Percentiles rank a stretch among this genome's conserved stretches.
Evolutionary conservation across 129 eudicot species (phyloP).

Genomic region (Cynara cardunculus): DNA sequence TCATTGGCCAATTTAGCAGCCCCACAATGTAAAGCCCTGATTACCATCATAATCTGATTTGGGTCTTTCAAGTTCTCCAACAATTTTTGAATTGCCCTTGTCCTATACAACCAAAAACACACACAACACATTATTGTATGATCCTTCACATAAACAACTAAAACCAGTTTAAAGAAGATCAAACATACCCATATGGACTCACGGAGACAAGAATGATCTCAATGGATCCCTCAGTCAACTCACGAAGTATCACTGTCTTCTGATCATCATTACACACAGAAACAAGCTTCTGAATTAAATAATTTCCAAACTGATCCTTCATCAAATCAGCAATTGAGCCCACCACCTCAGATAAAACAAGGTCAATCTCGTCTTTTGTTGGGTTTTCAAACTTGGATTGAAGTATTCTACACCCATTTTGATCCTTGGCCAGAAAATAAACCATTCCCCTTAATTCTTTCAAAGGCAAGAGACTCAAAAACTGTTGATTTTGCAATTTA

Average conservation of each 20-base stretch:
- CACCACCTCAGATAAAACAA: constrained; percentile 47
- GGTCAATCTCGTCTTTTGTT: constrained; percentile 36
- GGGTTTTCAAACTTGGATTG: constrained; percentile 37
- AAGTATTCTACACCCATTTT: constrained; percentile 36
- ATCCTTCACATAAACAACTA: not conserved
- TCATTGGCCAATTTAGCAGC: constrained; percentile 53
- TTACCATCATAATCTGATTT: constrained; percentile 33
- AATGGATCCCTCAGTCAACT: constrained; percentile 32
- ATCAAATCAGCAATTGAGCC: constrained; percentile 42
- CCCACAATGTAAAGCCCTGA: constrained; percentile 45
- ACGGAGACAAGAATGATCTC: constrained; percentile 42
- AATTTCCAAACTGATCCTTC: constrained; percentile 53
- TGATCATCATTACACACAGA: constrained; percentile 57
- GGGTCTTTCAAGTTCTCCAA: constrained; percentile 42
- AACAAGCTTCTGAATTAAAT: constrained; percentile 52
- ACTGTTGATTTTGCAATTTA: constrained; percentile 9
- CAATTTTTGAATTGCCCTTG: constrained; percentile 47
- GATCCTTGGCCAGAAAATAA: constrained; percentile 41
- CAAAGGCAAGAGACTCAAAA: constrained; percentile 7
- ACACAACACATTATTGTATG: not conserved
- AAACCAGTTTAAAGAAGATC: not conserved
- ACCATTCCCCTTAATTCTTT: constrained; percentile 43
- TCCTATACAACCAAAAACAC: constrained; percentile 28
- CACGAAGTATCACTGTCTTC: constrained; percentile 42
- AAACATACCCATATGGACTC: constrained; percentile 57